Base-by-base conservation (phyloP, 192 early-diverging fungal species). In the Globomyces pollinis-pini region DNA sequence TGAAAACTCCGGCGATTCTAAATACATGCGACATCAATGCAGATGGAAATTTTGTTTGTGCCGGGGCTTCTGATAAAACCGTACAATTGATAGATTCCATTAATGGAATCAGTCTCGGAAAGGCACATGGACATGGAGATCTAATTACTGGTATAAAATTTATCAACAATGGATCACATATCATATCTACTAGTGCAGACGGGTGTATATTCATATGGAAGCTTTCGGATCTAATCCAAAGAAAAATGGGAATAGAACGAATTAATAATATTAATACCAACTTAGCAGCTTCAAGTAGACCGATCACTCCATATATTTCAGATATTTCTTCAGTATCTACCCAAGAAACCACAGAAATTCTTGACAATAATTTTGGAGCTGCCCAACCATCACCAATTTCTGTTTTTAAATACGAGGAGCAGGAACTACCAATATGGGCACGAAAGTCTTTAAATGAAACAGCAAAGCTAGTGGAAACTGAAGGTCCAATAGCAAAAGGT, bases 171-270 rank as follows among this genome's bases (percentile, higher is more conserved):
- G 66, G 67, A 34, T 56, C 66, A 24, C 67, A 80, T 8, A 56
- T 91, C 5, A 64, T 88, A 28, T 83, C 83, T 1, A 89, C 88
- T 13, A 78, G 79, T 45, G 80, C 79, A 0, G 88, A 91, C 59
- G 88, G 88, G 7, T 88, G 81, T 23, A 69, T 91, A 11, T 79
- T 91, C 64, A 74, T 91, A 0, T 91, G 89, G 89, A 71, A 69
- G 41, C 44, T 89, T 3, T 68, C 74, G 3, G 61, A 70, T 20
- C 73, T 84, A 9, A 30, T 88, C 11, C 30, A 54, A 13, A 56
- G 53, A 34, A 42, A 21, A 30, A 70, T 68, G 16, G 28, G 21
- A 38, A 12, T 61, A 30, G 38, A 44, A 32, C 34, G 57, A 20
- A 6, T 13, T 31, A n/a, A 24, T 3, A 31, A 18, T 16, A 53